Conservation (phyloP, 2,329 filamentous ascomycete species). For the Cadophora gregata region DNA sequence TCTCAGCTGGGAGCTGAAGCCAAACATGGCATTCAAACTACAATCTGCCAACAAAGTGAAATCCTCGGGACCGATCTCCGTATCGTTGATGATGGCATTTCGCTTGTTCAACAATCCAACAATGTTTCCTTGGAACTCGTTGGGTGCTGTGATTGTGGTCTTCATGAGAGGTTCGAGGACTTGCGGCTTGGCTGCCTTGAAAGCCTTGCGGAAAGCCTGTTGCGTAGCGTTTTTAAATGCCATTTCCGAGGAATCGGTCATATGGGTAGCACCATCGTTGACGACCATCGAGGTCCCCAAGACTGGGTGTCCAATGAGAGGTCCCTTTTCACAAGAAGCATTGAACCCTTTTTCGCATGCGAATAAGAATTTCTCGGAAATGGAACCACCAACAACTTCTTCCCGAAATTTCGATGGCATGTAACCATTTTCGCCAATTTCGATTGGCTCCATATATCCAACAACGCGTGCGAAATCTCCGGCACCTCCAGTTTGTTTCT, state of each 20-base stretch:
- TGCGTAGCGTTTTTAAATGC: slow-evolving; percentile 94
- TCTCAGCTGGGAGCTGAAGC: slow-evolving; percentile 88
- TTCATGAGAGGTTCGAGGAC: slow-evolving; percentile 98
- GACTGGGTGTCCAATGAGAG: slow-evolving; percentile 90
- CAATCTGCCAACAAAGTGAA: slow-evolving; percentile 93
- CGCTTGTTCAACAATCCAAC: slow-evolving; percentile 97
- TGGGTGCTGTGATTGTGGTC: slow-evolving; percentile 92
- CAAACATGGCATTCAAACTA: slow-evolving; percentile 96
- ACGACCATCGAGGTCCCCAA: slow-evolving; percentile 90
- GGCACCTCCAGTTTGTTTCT: slow-evolving; percentile 93
- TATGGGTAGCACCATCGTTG: slow-evolving; percentile 95
- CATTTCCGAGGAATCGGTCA: slow-evolving; percentile 97
- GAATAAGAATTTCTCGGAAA: slow-evolving; percentile 93
- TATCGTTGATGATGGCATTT: slow-evolving; percentile 92
- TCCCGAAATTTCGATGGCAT: slow-evolving; percentile 83
- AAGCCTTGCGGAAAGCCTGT: slow-evolving; percentile 95
- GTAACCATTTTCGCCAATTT: slow-evolving; percentile 50
- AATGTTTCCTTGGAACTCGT: slow-evolving; percentile 96
- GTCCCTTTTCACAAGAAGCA: slow-evolving; percentile 80
- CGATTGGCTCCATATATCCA: slow-evolving; percentile 88
- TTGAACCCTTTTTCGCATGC: slow-evolving; percentile 97
- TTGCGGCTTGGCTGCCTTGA: slow-evolving; percentile 78
- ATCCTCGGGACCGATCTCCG: slow-evolving; percentile 90
- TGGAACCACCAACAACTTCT: slow-evolving; percentile 85
- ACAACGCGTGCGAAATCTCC: slow-evolving; percentile 94